Conservation (phyloP, 208 protist genomes). For the Leishmania amazonensis region DNA sequence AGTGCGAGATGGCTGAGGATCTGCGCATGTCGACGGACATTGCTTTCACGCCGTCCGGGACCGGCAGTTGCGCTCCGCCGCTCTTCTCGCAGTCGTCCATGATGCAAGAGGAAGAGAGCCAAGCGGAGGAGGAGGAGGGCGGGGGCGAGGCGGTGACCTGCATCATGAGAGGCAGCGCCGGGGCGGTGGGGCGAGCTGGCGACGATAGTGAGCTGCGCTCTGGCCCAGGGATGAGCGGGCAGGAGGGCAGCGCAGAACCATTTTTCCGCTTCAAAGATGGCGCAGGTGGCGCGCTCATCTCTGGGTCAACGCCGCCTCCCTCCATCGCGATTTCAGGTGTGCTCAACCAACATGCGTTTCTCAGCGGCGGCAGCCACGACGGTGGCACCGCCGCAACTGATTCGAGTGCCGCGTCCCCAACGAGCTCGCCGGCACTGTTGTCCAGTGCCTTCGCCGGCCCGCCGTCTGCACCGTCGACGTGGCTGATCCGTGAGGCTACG, state of each 20-base stretch:
- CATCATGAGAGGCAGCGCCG: background rate
- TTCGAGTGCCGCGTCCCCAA: background rate
- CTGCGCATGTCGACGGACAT: conserved; percentile 73
- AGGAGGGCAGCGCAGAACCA: background rate
- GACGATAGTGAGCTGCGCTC: background rate
- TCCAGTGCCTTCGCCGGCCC: background rate
- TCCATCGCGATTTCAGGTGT: background rate
- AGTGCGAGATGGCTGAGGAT: conserved; percentile 61
- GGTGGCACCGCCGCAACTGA: background rate
- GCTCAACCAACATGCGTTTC: background rate
- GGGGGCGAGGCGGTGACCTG: background rate
- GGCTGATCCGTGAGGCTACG: background rate
- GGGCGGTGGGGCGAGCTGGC: background rate
- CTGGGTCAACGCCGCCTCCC: background rate
- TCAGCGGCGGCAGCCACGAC: background rate
- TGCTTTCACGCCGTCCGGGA: conserved; percentile 47
- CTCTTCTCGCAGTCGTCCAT: conserved; percentile 27
- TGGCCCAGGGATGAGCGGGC: background rate
- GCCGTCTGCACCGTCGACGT: conserved; percentile 5
- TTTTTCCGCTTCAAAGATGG: background rate
- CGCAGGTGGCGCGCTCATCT: background rate
- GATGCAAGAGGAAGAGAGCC: conserved; percentile 24
- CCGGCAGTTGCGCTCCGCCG: conserved; percentile 22
- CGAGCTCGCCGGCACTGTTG: background rate
- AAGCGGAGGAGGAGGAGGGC: background rate